Base-by-base conservation (phyloP, 148 eudicot genomes). In the Dianthus caryophyllus region DNA sequence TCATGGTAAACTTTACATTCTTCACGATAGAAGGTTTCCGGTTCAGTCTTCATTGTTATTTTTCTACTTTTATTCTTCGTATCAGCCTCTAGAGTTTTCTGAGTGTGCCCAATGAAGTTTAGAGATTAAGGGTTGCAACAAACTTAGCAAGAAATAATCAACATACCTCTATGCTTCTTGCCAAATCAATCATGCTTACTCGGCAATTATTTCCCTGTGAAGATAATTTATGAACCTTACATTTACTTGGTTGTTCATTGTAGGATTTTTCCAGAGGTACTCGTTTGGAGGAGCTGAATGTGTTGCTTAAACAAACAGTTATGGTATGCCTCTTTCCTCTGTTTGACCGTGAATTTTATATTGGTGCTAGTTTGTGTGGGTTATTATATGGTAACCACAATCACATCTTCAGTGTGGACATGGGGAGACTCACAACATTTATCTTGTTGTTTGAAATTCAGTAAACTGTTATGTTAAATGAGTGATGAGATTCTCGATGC, bases 211-310 rank as follows among this genome's bases (percentile, higher is more conserved):
- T 33, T 44, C 31, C 46, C 50, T 16, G 64, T 38, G 21, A 21
- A 66, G 38, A 25, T 57, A 58, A 33, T 64, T 41, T 8, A 9
- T 31, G 44, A n/a, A n/a, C 48, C 52, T 49, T 16, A 58, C 33
- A 22, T 73, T 20, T 26, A 50, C 9, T 44, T 9, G 52, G 24
- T 63, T 63, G 44, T 24, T 44, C 52, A 43, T 77, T 78, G 71
- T 67, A 95, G 99, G 97, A 95, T 72, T 81, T 79, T 67, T 95
- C 97, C 22, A 85, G 65, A 84, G 99, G 99, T 29, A 65, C 76
- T 55, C 99, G 99, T 57, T 80, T 95, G 84, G 88, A 90, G 78
- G 99, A 95, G 82, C 75, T 95, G 74, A 88, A 91, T 75, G 79
- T 95, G 43, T 74, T 95, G 66, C 84, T 95, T 59, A 88, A 78